phyloP scores from a whole-genome alignment of 2,329 filamentous ascomycete species.

The Colletotrichum scovillei region DNA sequence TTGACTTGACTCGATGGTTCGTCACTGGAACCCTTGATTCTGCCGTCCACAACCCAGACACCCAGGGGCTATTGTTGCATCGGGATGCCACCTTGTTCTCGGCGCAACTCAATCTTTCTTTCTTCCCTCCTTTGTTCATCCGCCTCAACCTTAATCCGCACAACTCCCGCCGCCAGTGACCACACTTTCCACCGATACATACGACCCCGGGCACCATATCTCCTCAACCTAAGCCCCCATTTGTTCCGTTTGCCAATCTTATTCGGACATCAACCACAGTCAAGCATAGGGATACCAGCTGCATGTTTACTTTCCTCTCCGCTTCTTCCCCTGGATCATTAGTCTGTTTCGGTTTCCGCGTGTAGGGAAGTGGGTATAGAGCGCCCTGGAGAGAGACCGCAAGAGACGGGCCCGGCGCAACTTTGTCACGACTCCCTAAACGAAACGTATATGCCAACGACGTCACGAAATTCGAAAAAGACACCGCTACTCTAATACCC shows the following conservation, averaged over 20 bases:
- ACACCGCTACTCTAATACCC: constrained; percentile 13
- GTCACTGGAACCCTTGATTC: background rate
- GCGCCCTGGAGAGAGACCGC: background rate
- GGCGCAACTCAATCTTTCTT: constrained; percentile 25
- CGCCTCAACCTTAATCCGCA: background rate
- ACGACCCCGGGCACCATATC: background rate
- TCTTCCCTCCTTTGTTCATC: constrained; percentile 6
- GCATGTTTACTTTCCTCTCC: background rate
- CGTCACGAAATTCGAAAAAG: constrained; percentile 27
- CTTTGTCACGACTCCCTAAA: constrained; percentile 31
- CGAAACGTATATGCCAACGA: constrained; percentile 33
- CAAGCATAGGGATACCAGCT: background rate
- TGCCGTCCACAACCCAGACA: background rate
- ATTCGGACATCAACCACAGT: constrained; percentile 13
- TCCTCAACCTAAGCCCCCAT: background rate
- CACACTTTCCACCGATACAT: no score
- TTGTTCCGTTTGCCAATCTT: constrained; percentile 7
- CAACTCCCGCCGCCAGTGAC: background rate
- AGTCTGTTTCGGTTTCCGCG: background rate
- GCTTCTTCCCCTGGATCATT: background rate
- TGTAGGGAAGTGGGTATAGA: constrained; percentile 17
- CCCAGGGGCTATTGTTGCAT: constrained; percentile 1
- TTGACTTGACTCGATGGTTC: background rate
- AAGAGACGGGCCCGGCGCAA: constrained; percentile 26
- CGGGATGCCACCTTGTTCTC: background rate